A percentile compares a stretch with the other conserved stretches of the same genome.
phyloP scores from a whole-genome alignment of 2,329 filamentous ascomycete species.

The Xylaria sp. region DNA sequence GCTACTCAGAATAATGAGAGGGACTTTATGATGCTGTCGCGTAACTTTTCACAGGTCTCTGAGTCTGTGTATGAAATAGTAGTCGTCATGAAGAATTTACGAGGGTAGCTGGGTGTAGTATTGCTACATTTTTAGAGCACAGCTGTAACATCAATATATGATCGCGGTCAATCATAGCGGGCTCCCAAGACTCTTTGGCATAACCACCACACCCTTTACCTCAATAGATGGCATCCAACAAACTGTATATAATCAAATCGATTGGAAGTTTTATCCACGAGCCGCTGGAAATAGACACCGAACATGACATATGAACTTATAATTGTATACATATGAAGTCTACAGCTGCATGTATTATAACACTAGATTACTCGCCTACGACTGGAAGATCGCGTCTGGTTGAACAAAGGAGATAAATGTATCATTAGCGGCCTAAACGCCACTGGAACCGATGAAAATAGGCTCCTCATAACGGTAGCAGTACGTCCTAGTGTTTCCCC shows the following conservation, averaged over 20 bases:
- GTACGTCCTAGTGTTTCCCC: neutral
- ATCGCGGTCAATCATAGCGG: neutral
- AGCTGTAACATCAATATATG: neutral
- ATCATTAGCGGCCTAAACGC: conserved; percentile 38
- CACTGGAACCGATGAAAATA: conserved; percentile 15
- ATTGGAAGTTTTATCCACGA: neutral
- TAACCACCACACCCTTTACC: neutral
- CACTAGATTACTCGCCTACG: neutral
- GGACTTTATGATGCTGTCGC: neutral
- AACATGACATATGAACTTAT: neutral
- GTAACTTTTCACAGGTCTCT: neutral
- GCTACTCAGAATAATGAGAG: neutral
- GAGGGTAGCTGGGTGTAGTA: neutral
- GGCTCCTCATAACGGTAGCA: conserved; percentile 4
- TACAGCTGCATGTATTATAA: neutral
- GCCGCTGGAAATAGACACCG: neutral
- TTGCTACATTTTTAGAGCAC: neutral
- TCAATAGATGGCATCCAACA: neutral
- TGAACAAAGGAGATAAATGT: conserved; percentile 41
- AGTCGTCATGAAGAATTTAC: neutral
- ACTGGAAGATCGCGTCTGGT: neutral
- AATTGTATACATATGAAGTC: neutral
- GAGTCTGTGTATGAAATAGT: neutral
- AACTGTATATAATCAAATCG: too few relatives aligned
- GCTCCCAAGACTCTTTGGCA: neutral